Evolutionary conservation across 78 protist genomes (phyloP), one percentile per base, ranked within the genome.

Genomic region (Dictyostelium capitatum): DNA sequence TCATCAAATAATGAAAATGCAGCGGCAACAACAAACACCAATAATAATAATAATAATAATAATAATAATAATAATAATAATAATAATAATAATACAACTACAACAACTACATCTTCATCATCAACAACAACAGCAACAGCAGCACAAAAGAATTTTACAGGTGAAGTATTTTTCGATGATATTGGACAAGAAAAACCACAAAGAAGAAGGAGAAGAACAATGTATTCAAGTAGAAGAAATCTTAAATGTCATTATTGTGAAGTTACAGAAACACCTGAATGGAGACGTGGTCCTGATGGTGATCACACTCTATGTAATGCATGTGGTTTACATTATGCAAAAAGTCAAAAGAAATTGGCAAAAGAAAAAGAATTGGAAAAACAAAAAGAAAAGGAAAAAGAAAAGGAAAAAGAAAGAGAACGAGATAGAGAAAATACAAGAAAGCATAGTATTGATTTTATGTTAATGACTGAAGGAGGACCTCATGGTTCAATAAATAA

Each of bases 201-300:
- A 70, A 51, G 79, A 73, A 79, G 95, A 80, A 25, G 95, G 69
- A 90, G 95, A 82, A 79, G 95, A 80, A 74, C 83, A 12, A 83
- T 90, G 37, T 90, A 90, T 83, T 74, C 95, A 12, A 43, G 80
- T 0, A 90, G 75, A 72, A 46, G 95, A n/a, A 90, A 90, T 80
- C 53, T 90, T 23, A 70, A 80, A 46, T 90, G 95, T 80, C 95
- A 90, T 47, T 80, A 46, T 46, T 90, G 95, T 53, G 79, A 82
- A 28, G 95, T 80, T 11, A 90, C 95, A 0, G 95, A 90, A 83
- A 90, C 95, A 23, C 95, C 95, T 11, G 95, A 90, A 41, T 90
- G 95, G 95, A n/a, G 95, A 30, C 25, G 95, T 62, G 95, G 95
- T 12, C 95, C 95, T 6, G 74, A 81, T 32, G 95, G 95, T 28